phyloP scores from a whole-genome alignment of 495 filamentous ascomycete species.

The Penicillium lagena region DNA sequence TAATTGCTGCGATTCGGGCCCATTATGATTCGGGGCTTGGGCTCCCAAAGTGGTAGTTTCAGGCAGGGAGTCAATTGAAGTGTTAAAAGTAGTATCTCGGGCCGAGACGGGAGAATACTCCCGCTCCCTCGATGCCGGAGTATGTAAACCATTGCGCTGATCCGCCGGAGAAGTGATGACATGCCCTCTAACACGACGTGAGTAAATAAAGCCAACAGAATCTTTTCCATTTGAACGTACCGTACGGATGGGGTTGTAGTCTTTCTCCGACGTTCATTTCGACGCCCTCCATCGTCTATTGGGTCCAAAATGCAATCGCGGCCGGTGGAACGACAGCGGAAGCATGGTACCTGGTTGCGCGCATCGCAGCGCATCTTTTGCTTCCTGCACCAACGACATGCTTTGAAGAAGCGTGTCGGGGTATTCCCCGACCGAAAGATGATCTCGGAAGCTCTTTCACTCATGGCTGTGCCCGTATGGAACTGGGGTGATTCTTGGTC shows the following conservation, averaged over 20 bases:
- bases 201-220: background rate
- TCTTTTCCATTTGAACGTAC: slow-evolving; percentile 1
- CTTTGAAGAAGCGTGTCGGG: slow-evolving; percentile 34
- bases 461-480: slow-evolving; percentile 10
- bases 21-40: slow-evolving; percentile 20
- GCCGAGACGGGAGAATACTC: slow-evolving; percentile 22
- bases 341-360: slow-evolving; percentile 34
- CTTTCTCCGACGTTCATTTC: slow-evolving; percentile 22
- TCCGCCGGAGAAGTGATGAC: slow-evolving; percentile 19
- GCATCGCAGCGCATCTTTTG: slow-evolving; percentile 42
- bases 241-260: slow-evolving; percentile 14
- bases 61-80: slow-evolving; percentile 23
- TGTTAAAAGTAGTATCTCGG: slow-evolving; percentile 17
- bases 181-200: slow-evolving; percentile 11
- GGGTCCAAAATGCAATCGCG: slow-evolving; percentile 37
- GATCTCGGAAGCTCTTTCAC: slow-evolving; percentile 27
- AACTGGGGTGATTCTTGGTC: background rate
- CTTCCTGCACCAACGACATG: slow-evolving; percentile 35
- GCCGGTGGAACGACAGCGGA: slow-evolving; percentile 30
- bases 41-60: slow-evolving; percentile 15
- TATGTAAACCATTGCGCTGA: slow-evolving; percentile 19
- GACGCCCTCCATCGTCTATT: slow-evolving; percentile 23
- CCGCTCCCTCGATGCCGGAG: slow-evolving; percentile 23
- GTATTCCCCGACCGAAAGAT: slow-evolving; percentile 28
- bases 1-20: slow-evolving; percentile 31